phyloP scores from a whole-genome alignment of 495 filamentous ascomycete species.

The Rhypophila decipiens region DNA sequence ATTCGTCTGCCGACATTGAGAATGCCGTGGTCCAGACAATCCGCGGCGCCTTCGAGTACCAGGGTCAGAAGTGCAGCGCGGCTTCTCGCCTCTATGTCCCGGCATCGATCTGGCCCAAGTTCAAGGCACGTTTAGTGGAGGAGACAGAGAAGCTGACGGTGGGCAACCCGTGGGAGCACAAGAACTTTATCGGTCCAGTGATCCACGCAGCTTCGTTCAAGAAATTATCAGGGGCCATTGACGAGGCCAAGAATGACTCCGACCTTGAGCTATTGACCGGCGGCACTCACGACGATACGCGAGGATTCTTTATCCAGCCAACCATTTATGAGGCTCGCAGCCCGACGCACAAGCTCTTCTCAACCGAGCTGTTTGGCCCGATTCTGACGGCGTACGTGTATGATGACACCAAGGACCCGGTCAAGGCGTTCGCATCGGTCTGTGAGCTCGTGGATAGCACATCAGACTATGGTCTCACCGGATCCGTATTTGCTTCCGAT shows the following conservation, averaged over 20 bases:
- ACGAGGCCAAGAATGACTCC: slow-evolving; percentile 58
- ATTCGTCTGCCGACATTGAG: slow-evolving; percentile 62
- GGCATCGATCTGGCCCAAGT: slow-evolving; percentile 60
- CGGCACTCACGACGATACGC: slow-evolving; percentile 60
- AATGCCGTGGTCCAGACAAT: slow-evolving; percentile 78
- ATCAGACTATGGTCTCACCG: slow-evolving; percentile 73
- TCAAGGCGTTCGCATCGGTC: slow-evolving; percentile 48
- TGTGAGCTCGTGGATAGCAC: slow-evolving; percentile 55
- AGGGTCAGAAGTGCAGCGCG: slow-evolving; percentile 85
- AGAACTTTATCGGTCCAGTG: slow-evolving; percentile 71
- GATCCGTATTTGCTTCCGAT: slow-evolving; percentile 70
- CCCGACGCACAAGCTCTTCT: slow-evolving; percentile 59
- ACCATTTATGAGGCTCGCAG: slow-evolving; percentile 61
- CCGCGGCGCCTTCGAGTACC: slow-evolving; percentile 82
- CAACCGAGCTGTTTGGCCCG: slow-evolving; percentile 73
- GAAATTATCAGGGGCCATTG: slow-evolving; percentile 61
- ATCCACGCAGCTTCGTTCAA: slow-evolving; percentile 68
- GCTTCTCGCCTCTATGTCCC: slow-evolving; percentile 73
- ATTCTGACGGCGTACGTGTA: slow-evolving; percentile 66
- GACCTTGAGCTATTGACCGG: slow-evolving; percentile 59
- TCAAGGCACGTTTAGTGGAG: slow-evolving; percentile 53
- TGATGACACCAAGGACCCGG: slow-evolving; percentile 53
- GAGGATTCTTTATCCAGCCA: slow-evolving; percentile 66
- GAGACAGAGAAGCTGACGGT: slow-evolving; percentile 62
- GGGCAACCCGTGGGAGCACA: slow-evolving; percentile 62